Evolutionary conservation across 371 early-diverging fungal genomes (phyloP), one percentile per base, ranked within the genome.

Genomic region (Funneliformis caledonium): DNA sequence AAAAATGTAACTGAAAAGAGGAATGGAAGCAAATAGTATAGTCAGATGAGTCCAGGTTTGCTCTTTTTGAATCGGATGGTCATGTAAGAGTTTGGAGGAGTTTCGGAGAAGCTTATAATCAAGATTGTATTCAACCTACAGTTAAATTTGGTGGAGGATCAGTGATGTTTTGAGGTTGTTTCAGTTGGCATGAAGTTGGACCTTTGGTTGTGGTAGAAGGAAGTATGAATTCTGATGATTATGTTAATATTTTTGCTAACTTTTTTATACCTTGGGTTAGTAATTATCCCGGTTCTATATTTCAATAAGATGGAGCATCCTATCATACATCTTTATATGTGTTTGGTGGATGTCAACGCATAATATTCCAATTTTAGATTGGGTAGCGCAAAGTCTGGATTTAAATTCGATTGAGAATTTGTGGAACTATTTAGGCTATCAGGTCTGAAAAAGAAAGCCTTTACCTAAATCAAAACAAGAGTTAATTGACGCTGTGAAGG

Each of bases 341-440:
- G 2, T 37, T 37, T 37, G 37, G 37, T 37, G 22, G 47, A 72
- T 72, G 47, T 0, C 12, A 70, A 70, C 2, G 16, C 14, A 70
- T 70, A 43, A 43, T 45, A 72, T 72, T 72, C 47, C 48, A 45
- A 16, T 43, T 72, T 45, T 72, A 45, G 72, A 72, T 72, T 72
- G 72, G 72, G 72, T 43, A 4, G 45, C 72, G 14, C 47, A 72
- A 22, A 72, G 19, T 45, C 72, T 47, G n/a, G 72, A 72, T 50
- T 33, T 72, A 12, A 72, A 72, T 31, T 47, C 72, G 47, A 45
- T 72, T 14, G 45, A 72, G 47, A 37, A 72, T 16, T 22, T 72
- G 19, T 67, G 47, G 72, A 45, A 72, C 1, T 50, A 72, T 45
- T 11, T 72, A 16, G 45, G 45, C 31, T 19, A 31, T 72, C 72